Conservation (phyloP, 2,329 filamentous ascomycete species). For the Dichotomopilus funicola region DNA sequence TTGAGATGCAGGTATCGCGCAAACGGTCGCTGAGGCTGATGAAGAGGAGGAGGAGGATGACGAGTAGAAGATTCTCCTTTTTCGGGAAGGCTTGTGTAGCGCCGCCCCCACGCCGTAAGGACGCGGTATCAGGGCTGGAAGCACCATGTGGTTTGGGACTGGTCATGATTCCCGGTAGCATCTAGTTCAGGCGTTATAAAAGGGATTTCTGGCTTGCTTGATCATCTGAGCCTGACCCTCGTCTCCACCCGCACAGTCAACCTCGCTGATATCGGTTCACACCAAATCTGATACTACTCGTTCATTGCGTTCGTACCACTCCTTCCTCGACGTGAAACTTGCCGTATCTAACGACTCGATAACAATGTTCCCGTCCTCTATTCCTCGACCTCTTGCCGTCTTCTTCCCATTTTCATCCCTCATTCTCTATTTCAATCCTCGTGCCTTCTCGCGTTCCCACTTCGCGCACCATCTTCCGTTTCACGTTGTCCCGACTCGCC, state of each 20-base stretch:
- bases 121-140: constrained; percentile 5
- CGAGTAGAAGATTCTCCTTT: constrained; percentile 45
- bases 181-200: constrained; percentile 30
- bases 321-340: background rate
- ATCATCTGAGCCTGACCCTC: constrained; percentile 20
- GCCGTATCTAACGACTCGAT: background rate
- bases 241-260: constrained; percentile 9
- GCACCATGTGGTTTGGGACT: constrained; percentile 20
- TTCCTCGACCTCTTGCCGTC: background rate
- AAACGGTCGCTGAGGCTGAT: constrained; percentile 69
- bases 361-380: background rate
- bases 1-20: constrained; percentile 56
- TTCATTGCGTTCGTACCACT: background rate
- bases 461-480: background rate
- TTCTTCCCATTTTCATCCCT: background rate
- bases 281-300: background rate
- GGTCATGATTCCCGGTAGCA: constrained; percentile 33
- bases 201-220: constrained; percentile 26
- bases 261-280: background rate
- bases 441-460: background rate
- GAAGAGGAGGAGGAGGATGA: constrained; percentile 61
- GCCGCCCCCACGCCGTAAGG: background rate
- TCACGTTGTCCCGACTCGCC: too few relatives aligned
- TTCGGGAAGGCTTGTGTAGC: background rate
- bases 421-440: background rate